A percentile compares a stretch with the other conserved stretches of the same genome.
These are phyloP conservation scores for Amoeboradix gromovi DNA, from an alignment of 371 early-diverging fungal genomes.

Conservation along the genomic window DNA sequence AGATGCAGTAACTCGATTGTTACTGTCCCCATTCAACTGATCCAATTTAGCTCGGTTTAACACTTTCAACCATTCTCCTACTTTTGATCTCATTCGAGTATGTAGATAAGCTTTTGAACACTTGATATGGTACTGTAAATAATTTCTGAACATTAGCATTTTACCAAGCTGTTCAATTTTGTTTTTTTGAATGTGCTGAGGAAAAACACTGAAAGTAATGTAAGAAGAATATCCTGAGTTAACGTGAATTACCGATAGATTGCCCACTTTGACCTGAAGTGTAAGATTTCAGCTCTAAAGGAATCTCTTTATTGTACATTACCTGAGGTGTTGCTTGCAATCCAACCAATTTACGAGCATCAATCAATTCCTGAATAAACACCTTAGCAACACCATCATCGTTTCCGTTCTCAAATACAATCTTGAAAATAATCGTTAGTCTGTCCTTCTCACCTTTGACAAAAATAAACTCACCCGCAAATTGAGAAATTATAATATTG, in stretches of 20 bases:
- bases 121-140: constrained; percentile 93
- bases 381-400: constrained; percentile 80
- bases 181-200: constrained; percentile 43
- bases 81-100: constrained; percentile 80
- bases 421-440: constrained; percentile 43
- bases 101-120: constrained; percentile 94
- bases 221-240: constrained; percentile 19
- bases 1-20: constrained; percentile 65
- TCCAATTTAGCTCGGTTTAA: constrained; percentile 90
- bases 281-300: constrained; percentile 58
- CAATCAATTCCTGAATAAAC: constrained; percentile 77
- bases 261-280: constrained; percentile 34
- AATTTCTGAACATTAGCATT: constrained; percentile 78
- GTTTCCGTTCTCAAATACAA: constrained; percentile 78
- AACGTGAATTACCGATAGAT: constrained; percentile 73
- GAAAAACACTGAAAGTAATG: constrained; percentile 42
- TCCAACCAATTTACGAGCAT: constrained; percentile 60
- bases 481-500: not conserved
- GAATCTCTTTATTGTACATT: constrained; percentile 67
- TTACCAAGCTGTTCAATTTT: constrained; percentile 58
- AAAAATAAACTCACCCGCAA: not conserved
- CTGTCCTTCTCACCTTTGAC: not conserved
- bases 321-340: constrained; percentile 86
- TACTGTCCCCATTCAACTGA: constrained; percentile 15
- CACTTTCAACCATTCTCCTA: constrained; percentile 79